These are phyloP conservation scores for Tulasnella sp. DNA, from an alignment of 768 basidiomycete genomes.

Conservation along the genomic window DNA sequence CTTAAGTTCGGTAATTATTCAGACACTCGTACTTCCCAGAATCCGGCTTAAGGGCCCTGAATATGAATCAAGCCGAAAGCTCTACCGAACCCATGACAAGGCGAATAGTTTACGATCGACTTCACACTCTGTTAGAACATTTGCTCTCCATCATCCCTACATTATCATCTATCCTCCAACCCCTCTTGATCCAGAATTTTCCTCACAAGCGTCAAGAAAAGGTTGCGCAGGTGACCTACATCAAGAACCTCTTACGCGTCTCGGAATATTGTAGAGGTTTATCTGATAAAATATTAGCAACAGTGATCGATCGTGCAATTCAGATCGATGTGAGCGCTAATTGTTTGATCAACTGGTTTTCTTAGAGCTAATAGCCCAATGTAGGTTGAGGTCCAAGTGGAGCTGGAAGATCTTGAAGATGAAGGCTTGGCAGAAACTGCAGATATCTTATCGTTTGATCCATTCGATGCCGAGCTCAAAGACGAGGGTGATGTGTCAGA, in stretches of 20 bases:
- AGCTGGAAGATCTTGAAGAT: constrained; percentile 81
- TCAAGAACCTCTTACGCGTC: constrained; percentile 74
- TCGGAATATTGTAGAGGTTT: constrained; percentile 82
- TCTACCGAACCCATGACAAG: constrained; percentile 60
- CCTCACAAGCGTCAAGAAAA: constrained; percentile 87
- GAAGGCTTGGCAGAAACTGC: constrained; percentile 26
- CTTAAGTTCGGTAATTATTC: constrained; percentile 1
- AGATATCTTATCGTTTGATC: constrained; percentile 33
- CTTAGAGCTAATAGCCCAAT: background rate
- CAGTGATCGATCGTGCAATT: constrained; percentile 85
- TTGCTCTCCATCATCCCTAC: constrained; percentile 88
- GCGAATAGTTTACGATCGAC: constrained; percentile 68
- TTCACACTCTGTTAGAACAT: constrained; percentile 75
- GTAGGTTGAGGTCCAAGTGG: constrained; percentile 94
- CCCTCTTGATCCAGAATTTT: constrained; percentile 71
- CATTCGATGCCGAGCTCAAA: constrained; percentile 33
- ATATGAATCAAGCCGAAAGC: constrained; percentile 44
- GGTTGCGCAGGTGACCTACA: constrained; percentile 70
- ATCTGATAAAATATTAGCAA: constrained; percentile 62
- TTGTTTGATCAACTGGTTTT: background rate
- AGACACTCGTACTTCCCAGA: constrained; percentile 33
- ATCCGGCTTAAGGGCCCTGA: constrained; percentile 53
- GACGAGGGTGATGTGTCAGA: constrained; percentile 52
- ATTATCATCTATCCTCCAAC: constrained; percentile 71
- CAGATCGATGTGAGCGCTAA: constrained; percentile 72